Conservation (phyloP, 495 filamentous ascomycete species). For the Penicillium salamii region DNA sequence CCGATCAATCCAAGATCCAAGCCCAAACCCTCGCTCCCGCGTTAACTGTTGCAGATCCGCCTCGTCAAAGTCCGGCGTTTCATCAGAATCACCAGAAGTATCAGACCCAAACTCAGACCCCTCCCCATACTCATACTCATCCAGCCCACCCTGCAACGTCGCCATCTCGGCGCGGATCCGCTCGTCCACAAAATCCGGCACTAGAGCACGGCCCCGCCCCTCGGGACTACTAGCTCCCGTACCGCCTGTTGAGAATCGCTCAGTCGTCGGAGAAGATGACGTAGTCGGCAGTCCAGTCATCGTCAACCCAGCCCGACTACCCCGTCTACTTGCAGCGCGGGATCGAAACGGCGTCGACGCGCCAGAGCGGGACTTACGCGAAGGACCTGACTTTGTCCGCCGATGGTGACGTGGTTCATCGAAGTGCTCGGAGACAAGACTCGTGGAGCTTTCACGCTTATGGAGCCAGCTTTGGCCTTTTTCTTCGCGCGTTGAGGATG, state of each 20-base stretch:
- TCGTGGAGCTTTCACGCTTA: slow-evolving; percentile 69
- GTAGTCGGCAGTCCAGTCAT: slow-evolving; percentile 32
- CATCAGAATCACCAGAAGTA: slow-evolving; percentile 15
- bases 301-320: slow-evolving; percentile 33
- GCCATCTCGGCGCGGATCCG: slow-evolving; percentile 44
- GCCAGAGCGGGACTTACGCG: slow-evolving; percentile 33
- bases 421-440: slow-evolving; percentile 48
- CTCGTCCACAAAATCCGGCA: slow-evolving; percentile 46
- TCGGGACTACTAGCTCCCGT: slow-evolving; percentile 14
- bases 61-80: slow-evolving; percentile 39
- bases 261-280: neutral
- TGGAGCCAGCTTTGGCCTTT: slow-evolving; percentile 80
- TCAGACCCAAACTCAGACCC: slow-evolving; percentile 10
- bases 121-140: slow-evolving; percentile 11
- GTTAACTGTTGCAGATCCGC: slow-evolving; percentile 43
- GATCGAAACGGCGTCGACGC: slow-evolving; percentile 42
- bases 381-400: slow-evolving; percentile 22
- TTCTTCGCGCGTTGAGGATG: slow-evolving; percentile 67
- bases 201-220: slow-evolving; percentile 13
- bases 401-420: slow-evolving; percentile 26
- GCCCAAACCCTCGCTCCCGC: slow-evolving; percentile 58
- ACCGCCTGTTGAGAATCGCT: neutral
- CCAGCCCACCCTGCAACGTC: slow-evolving; percentile 23
- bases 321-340: slow-evolving; percentile 29
- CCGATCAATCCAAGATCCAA: slow-evolving; percentile 74